A percentile compares a stretch with the other conserved stretches of the same genome.
Evolutionary conservation across 345 rosid genomes (phyloP).

Genomic region (Brassica cretica): DNA sequence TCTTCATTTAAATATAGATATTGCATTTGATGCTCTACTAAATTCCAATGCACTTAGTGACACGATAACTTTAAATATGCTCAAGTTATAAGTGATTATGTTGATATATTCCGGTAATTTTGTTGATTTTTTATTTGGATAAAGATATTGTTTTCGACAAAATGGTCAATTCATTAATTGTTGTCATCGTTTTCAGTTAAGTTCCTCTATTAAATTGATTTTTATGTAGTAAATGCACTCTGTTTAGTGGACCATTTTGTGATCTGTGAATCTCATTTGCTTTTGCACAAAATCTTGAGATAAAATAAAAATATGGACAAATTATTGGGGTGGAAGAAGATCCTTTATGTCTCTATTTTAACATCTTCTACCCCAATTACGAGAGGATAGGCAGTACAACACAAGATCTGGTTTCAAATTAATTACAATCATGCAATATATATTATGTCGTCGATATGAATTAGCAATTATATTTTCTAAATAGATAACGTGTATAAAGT

Average conservation of each 20-base stretch:
- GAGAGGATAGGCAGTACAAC: not conserved
- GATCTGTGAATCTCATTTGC: conserved; percentile 38
- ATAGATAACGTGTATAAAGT: not conserved
- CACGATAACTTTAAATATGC: not conserved
- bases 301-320: conserved; percentile 7
- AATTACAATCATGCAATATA: not conserved
- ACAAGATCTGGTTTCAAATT: conserved; percentile 1
- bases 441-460: not conserved
- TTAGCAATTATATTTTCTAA: not conserved
- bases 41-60: not conserved
- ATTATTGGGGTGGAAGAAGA: not conserved
- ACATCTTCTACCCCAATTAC: conserved; percentile 12
- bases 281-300: conserved; percentile 28
- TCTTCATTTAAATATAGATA: not conserved
- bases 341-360: conserved; percentile 1
- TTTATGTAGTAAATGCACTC: conserved; percentile 1
- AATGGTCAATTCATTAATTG: not conserved
- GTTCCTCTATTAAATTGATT: conserved; percentile 18
- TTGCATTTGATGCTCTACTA: not conserved
- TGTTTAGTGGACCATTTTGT: conserved; percentile 33
- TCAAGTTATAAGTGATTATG: not conserved
- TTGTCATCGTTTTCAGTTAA: conserved; percentile 26
- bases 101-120: not conserved
- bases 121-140: not conserved
- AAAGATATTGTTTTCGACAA: not conserved